Base-by-base conservation (phyloP, 108 stramenopile genomes). In the Pseudonitzschia delicatissima region DNA sequence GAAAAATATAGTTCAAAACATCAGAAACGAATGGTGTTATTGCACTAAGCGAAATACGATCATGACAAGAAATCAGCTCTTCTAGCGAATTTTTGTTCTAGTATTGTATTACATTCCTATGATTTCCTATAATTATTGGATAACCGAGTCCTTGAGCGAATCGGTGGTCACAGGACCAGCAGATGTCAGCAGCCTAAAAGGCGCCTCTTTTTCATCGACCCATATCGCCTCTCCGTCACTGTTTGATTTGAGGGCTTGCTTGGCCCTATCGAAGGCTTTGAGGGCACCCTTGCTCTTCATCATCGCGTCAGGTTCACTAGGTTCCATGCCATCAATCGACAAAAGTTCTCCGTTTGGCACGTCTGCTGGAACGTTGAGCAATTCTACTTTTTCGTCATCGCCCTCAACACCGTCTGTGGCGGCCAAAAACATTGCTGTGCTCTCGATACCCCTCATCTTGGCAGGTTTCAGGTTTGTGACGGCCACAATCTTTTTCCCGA, bases 271-370 rank as follows among this genome's bases (percentile, higher is more conserved):
- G 71, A 79, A 94, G 23, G 79, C 89, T 63, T 94, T 94, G 64
- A 91, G 58, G 12, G 93, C 93, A 18, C 93, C 93, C 68, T 94
- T 94, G 68, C 86, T 87, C 61, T 94, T 94, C 63, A 94, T 73
- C 88, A 89, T 85, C 12, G 32, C 71, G 63, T 94, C 93, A 9
- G 89, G 90, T 76, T 84, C 72, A 35, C 73, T 76, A 5, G 74
- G 57, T 37, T 79, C 81, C 73, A 84, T 82, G 44, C 82, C 85
- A 55, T 94, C 90, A 64, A 91, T 77, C 15, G 51, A 79, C 20
- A 94, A 39, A 8, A 91, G 72, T 55, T 89, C 88, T 9, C 93
- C 93, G 42, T 87, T 87, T 4, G 86, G 86, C 0, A 89, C 93
- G 18, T 76, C 79, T 6, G 72, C 81, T 1, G 89, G 88, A 15